phyloP scores from a whole-genome alignment of 495 filamentous ascomycete genomes.

The Symbiotaphrina buchneri region DNA sequence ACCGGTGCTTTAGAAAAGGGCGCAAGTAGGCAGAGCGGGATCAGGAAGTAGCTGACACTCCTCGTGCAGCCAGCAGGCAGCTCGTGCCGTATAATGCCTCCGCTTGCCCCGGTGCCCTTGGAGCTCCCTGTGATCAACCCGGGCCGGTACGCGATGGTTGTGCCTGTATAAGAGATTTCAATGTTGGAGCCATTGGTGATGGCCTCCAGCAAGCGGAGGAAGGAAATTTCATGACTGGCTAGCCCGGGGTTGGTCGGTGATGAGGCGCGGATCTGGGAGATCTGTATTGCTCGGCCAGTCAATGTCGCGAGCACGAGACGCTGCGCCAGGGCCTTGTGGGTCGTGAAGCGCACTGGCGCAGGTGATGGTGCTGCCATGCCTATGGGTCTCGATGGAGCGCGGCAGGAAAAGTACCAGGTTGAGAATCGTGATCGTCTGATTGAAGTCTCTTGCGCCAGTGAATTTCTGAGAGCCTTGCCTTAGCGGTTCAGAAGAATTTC shows the following conservation, averaged over 20 bases:
- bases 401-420: neutral
- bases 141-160: conserved; percentile 71
- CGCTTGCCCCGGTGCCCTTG: conserved; percentile 38
- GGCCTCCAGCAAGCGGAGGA: conserved; percentile 81
- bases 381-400: neutral
- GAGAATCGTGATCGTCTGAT: no score
- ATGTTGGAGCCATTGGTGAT: conserved; percentile 89
- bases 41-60: conserved; percentile 78
- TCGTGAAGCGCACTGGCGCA: conserved; percentile 44
- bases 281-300: conserved; percentile 69
- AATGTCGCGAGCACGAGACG: conserved; percentile 81
- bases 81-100: conserved; percentile 56
- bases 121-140: conserved; percentile 73
- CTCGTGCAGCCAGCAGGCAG: conserved; percentile 50
- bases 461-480: no score
- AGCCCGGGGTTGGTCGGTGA: conserved; percentile 74
- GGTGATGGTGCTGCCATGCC: conserved; percentile 20
- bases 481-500: no score
- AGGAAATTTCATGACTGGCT: conserved; percentile 77
- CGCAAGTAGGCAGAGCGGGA: conserved; percentile 73
- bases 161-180: conserved; percentile 90
- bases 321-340: conserved; percentile 59
- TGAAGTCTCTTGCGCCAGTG: no score
- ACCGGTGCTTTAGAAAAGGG: conserved; percentile 81
- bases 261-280: conserved; percentile 76